These are phyloP conservation scores for Phlegmacium glaucopus DNA, from an alignment of 768 basidiomycete species.

Conservation along the genomic window DNA sequence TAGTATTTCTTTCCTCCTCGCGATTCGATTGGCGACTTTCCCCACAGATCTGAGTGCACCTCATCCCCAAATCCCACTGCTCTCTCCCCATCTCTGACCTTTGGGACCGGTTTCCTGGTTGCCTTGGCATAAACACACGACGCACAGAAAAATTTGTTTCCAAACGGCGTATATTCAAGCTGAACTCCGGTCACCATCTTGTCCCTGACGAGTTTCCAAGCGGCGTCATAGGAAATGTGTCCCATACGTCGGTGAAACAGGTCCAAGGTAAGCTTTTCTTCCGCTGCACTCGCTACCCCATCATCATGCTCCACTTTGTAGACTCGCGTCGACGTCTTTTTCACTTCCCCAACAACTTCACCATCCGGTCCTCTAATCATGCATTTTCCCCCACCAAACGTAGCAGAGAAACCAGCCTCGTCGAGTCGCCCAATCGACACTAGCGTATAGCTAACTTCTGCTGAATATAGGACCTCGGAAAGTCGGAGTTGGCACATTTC, in stretches of 20 bases:
- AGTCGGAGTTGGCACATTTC: conserved; percentile 25
- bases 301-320: conserved; percentile 23
- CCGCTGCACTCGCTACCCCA: conserved; percentile 11
- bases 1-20: conserved; percentile 28
- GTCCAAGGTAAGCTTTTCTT: conserved; percentile 20
- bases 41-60: conserved; percentile 43
- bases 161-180: conserved; percentile 4
- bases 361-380: conserved; percentile 14
- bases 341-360: conserved; percentile 16
- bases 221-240: conserved; percentile 23
- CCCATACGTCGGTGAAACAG: conserved; percentile 28
- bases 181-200: conserved; percentile 19
- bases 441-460: conserved; percentile 34
- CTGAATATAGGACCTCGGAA: conserved; percentile 32
- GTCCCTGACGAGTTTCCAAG: conserved; percentile 19
- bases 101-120: conserved; percentile 27
- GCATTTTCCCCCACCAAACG: conserved; percentile 28
- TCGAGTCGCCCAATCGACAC: conserved; percentile 35
- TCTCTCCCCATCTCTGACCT: conserved; percentile 24
- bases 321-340: conserved; percentile 18
- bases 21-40: conserved; percentile 30
- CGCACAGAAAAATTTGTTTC: conserved; percentile 30
- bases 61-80: conserved; percentile 29
- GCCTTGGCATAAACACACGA: conserved; percentile 41
- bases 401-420: conserved; percentile 23